Evolutionary conservation across 805 yeast genomes (phyloP).

Genomic region (Kregervanrija delftensis): DNA sequence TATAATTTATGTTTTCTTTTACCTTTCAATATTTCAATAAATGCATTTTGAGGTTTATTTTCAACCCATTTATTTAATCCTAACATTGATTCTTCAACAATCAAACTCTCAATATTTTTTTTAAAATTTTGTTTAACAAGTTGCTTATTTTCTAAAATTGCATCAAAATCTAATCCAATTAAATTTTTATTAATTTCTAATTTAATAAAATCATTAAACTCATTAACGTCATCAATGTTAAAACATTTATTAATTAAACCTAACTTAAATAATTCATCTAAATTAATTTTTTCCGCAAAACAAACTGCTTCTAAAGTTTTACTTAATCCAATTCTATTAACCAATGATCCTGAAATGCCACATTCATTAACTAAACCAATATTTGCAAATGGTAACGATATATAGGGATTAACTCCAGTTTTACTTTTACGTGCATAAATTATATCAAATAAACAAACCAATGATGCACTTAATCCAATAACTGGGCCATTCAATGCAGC

Average conservation of each 20-base stretch:
- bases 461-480: constrained; percentile 68
- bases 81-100: constrained; percentile 56
- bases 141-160: constrained; percentile 39
- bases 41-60: constrained; percentile 64
- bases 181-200: constrained; percentile 30
- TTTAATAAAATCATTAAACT: constrained; percentile 36
- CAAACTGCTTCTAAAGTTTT: constrained; percentile 67
- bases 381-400: constrained; percentile 73
- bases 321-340: constrained; percentile 65
- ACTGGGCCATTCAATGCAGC: constrained; percentile 84
- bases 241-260: constrained; percentile 62
- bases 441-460: constrained; percentile 71
- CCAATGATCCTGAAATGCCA: constrained; percentile 60
- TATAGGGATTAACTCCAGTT: constrained; percentile 19
- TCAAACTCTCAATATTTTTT: constrained; percentile 38
- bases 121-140: constrained; percentile 31
- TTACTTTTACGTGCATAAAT: constrained; percentile 41
- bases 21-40: constrained; percentile 42
- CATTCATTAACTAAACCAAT: constrained; percentile 84
- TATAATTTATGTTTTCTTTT: constrained; percentile 57
- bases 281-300: constrained; percentile 57
- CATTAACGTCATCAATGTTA: constrained; percentile 28
- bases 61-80: constrained; percentile 67
- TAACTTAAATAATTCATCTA: constrained; percentile 44
- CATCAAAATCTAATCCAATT: constrained; percentile 37